phyloP scores from a whole-genome alignment of 2,329 filamentous ascomycete species.

The Dactylellina parvicollis region DNA sequence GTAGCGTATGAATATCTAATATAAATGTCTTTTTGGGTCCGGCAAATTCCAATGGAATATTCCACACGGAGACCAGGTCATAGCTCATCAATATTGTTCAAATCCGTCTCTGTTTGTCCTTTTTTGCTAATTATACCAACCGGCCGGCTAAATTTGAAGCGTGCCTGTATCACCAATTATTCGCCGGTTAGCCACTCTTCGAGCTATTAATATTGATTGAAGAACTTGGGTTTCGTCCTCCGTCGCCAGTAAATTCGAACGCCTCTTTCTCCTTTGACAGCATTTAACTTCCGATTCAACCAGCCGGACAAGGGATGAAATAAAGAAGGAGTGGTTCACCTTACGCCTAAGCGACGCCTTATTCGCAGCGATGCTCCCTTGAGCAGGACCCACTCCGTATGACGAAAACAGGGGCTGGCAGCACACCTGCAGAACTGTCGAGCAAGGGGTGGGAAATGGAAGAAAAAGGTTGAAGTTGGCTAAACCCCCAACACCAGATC shows the following conservation, averaged over 20 bases:
- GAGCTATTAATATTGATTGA: slow-evolving; percentile 1
- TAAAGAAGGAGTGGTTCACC: slow-evolving; percentile 47
- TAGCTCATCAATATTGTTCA: slow-evolving; percentile 1
- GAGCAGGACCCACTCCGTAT: slow-evolving; percentile 27
- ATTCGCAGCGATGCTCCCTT: slow-evolving; percentile 41
- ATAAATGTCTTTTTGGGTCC: slow-evolving; percentile 18
- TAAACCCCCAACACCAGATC: slow-evolving; percentile 6
- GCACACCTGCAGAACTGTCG: slow-evolving; percentile 15
- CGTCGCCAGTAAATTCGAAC: slow-evolving; percentile 41
- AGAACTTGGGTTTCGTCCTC: slow-evolving; percentile 26
- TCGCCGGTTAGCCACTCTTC: not conserved
- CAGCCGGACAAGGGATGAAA: slow-evolving; percentile 27
- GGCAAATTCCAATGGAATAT: slow-evolving; percentile 49
- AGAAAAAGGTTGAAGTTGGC: slow-evolving; percentile 20
- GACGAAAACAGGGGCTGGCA: slow-evolving; percentile 47
- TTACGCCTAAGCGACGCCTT: slow-evolving; percentile 54
- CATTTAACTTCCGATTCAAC: slow-evolving; percentile 38
- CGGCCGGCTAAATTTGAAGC: no score
- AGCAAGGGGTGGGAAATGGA: slow-evolving; percentile 6
- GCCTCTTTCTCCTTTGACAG: slow-evolving; percentile 12
- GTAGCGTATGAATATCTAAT: slow-evolving; percentile 3
- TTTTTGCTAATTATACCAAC: slow-evolving; percentile 5
- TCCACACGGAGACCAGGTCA: slow-evolving; percentile 41
- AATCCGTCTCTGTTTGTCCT: no score
- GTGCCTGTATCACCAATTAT: not conserved